A percentile compares a stretch with the other conserved stretches of the same genome.
phyloP scores from a whole-genome alignment of 208 protist genomes.

The Naegleria fowleri region DNA sequence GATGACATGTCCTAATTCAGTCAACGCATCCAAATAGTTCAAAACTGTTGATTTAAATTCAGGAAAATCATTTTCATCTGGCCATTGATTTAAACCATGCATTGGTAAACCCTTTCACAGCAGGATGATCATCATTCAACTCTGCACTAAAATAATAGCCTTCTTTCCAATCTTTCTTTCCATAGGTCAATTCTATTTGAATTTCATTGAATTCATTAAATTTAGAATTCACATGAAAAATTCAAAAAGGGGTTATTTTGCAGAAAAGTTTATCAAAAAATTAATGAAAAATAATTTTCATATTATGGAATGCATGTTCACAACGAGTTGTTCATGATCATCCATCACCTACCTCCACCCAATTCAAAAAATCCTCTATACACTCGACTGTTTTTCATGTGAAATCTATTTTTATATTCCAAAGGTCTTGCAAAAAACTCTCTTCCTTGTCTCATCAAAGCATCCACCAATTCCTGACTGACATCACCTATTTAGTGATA shows the following conservation, averaged over 20 bases:
- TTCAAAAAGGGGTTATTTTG: no score
- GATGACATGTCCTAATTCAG: background rate
- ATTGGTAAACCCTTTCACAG: background rate
- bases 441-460: conserved; percentile 53
- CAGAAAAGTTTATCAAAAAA: no score
- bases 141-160: background rate
- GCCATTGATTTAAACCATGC: conserved; percentile 18
- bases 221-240: no score
- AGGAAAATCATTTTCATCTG: background rate
- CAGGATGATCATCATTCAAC: background rate
- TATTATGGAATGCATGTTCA: no score
- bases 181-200: background rate
- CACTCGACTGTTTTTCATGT: conserved; percentile 49
- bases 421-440: conserved; percentile 55
- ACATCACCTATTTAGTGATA: conserved; percentile 59
- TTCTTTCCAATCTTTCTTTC: conserved; percentile 8
- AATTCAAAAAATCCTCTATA: conserved; percentile 51
- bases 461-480: conserved; percentile 42
- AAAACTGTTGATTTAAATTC: background rate
- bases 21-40: background rate
- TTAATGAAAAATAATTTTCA: conserved; percentile 46
- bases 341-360: conserved; percentile 54
- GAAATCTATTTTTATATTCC: conserved; percentile 62
- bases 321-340: no score
- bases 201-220: conserved; percentile 56